These are phyloP conservation scores for Silene conica DNA, from an alignment of 148 eudicot species.

Conservation along the genomic window DNA sequence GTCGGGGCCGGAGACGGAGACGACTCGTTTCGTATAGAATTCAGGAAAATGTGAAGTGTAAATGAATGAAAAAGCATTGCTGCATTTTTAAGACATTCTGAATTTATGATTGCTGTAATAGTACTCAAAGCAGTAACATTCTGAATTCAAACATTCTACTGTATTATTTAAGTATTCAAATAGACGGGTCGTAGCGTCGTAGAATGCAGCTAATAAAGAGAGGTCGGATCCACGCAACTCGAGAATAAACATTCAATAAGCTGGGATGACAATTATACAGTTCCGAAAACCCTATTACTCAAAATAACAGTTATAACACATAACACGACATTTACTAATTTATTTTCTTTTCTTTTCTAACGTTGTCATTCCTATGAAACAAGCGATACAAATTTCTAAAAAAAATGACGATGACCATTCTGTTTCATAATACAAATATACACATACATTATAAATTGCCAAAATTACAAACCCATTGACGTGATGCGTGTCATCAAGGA, in stretches of 20 bases:
- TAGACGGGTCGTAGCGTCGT: background rate
- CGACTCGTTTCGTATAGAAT: background rate
- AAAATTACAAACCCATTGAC: slow-evolving; percentile 8
- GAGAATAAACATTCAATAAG: too few species aligned
- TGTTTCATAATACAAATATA: slow-evolving; percentile 14
- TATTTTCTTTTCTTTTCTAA: background rate
- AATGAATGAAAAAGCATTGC: background rate
- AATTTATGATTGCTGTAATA: background rate
- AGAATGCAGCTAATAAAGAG: background rate
- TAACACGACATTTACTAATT: background rate
- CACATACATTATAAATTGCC: slow-evolving; percentile 11
- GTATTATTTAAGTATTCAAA: background rate
- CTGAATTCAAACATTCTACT: background rate
- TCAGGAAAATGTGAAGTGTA: background rate
- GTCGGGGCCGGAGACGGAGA: too few species aligned
- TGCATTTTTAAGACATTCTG: slow-evolving; percentile 4
- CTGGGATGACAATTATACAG: too few species aligned
- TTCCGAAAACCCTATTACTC: background rate
- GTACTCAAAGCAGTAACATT: slow-evolving; percentile 12
- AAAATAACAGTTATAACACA: background rate
- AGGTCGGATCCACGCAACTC: background rate
- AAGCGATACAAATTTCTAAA: background rate
- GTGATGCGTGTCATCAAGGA: slow-evolving; percentile 1
- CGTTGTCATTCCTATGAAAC: background rate
- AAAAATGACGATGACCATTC: background rate